Conservation (phyloP, 2,329 filamentous ascomycete genomes). For the Colletotrichum sp. region DNA sequence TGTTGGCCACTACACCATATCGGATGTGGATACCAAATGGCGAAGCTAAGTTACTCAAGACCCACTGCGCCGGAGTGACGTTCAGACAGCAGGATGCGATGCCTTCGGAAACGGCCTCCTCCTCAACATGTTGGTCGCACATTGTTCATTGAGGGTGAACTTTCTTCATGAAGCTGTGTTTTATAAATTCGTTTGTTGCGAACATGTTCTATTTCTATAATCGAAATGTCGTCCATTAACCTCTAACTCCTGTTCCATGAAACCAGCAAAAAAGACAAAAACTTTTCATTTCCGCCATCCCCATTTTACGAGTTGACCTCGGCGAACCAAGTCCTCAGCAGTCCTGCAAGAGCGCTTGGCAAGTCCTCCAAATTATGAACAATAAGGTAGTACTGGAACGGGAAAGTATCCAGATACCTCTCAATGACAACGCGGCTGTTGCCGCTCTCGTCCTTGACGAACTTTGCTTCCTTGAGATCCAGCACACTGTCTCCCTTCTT, state of each 20-base stretch:
- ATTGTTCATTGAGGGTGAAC: not conserved
- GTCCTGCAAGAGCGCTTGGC: constrained; percentile 83
- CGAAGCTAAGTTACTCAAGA: not conserved
- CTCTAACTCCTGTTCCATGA: not conserved
- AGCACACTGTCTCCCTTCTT: constrained; percentile 72
- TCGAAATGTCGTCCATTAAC: not conserved
- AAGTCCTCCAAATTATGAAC: constrained; percentile 92
- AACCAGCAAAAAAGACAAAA: not conserved
- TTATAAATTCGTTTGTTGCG: not conserved
- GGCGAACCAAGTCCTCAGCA: constrained; percentile 96
- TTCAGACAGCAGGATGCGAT: not conserved
- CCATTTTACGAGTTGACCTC: constrained; percentile 56
- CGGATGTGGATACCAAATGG: not conserved
- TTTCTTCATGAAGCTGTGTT: not conserved
- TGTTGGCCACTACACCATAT: constrained; percentile 17
- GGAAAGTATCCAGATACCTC: constrained; percentile 93
- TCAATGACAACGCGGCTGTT: constrained; percentile 78
- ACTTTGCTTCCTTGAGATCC: constrained; percentile 86
- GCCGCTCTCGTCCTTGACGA: constrained; percentile 68
- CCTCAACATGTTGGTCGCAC: not conserved
- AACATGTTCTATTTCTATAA: not conserved
- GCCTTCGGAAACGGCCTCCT: not conserved
- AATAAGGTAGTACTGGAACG: constrained; percentile 96
- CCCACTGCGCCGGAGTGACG: not conserved
- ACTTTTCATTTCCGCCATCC: not conserved